These are phyloP conservation scores for Neurospora africana DNA, from an alignment of 495 filamentous ascomycete genomes.

Conservation along the genomic window DNA sequence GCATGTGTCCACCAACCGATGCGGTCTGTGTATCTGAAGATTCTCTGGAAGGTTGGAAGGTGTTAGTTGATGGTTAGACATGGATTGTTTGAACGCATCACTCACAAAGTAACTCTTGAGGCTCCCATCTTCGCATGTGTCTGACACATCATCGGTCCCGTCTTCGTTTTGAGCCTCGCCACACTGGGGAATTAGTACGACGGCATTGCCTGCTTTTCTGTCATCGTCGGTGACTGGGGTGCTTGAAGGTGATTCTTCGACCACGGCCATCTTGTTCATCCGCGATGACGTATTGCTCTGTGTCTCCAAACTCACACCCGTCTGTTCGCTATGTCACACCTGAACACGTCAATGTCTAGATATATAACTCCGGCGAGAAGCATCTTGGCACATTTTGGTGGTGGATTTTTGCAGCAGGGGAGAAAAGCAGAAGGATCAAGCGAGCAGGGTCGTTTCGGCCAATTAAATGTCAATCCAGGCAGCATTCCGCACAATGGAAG, in stretches of 20 bases:
- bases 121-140: background rate
- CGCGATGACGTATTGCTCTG: background rate
- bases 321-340: background rate
- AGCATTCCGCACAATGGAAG: background rate
- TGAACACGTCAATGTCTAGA: background rate
- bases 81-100: background rate
- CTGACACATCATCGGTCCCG: background rate
- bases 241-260: background rate
- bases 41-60: constrained; percentile 2
- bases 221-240: background rate
- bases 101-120: background rate
- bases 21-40: constrained; percentile 10
- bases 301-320: background rate
- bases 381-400: background rate
- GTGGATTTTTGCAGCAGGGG: background rate
- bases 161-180: background rate
- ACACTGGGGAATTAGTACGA: background rate
- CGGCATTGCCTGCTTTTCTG: background rate
- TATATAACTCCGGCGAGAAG: background rate
- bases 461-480: background rate
- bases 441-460: background rate
- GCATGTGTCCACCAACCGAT: constrained; percentile 9
- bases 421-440: background rate
- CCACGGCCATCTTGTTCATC: background rate
- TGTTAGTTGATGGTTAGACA: background rate